These are phyloP conservation scores for Rutstroemia sp. DNA, from an alignment of 2,329 filamentous ascomycete genomes.

Conservation along the genomic window DNA sequence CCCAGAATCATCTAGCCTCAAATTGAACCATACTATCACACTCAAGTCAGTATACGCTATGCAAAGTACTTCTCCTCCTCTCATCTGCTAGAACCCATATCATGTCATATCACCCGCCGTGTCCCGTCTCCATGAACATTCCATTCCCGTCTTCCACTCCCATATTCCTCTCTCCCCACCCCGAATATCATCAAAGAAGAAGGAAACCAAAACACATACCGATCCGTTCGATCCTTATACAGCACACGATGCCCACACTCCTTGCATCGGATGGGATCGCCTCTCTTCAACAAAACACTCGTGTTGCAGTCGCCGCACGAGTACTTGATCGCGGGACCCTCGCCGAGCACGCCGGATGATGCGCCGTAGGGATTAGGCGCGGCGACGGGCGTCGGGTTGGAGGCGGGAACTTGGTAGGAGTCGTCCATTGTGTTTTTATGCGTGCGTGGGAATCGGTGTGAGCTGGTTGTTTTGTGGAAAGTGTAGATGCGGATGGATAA, in stretches of 20 bases:
- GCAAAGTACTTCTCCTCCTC: background rate
- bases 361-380: constrained; percentile 33
- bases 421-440: background rate
- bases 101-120: background rate
- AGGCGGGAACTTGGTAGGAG: constrained; percentile 8
- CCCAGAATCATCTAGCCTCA: constrained; percentile 63
- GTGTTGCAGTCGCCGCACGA: constrained; percentile 79
- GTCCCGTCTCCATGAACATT: background rate
- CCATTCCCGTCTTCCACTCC: background rate
- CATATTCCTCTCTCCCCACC: background rate
- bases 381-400: background rate
- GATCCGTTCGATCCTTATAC: constrained; percentile 93
- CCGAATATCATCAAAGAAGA: background rate
- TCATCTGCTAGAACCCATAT: background rate
- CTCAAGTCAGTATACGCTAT: constrained; percentile 10
- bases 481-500: background rate
- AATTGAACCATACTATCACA: constrained; percentile 87
- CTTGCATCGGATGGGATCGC: constrained; percentile 78
- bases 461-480: background rate
- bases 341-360: constrained; percentile 21
- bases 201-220: constrained; percentile 53
- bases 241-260: constrained; percentile 92
- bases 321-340: constrained; percentile 57
- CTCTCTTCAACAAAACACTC: constrained; percentile 67
- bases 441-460: background rate